phyloP scores from a whole-genome alignment of 768 basidiomycete species.

The Royoungia palumana region DNA sequence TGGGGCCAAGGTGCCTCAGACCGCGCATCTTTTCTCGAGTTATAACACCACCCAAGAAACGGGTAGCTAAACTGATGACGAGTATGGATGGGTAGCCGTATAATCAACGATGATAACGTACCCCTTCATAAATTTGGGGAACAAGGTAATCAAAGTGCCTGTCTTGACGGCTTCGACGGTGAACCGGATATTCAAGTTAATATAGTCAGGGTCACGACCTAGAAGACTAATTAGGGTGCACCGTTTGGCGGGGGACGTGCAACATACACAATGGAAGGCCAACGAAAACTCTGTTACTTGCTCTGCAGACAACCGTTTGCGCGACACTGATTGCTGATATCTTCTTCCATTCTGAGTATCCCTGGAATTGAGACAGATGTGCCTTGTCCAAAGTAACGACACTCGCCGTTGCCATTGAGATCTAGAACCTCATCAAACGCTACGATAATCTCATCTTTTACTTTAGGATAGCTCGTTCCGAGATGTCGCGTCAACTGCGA shows the following conservation, averaged over 20 bases:
- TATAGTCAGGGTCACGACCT: conserved; percentile 30
- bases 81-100: too few species aligned
- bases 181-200: conserved; percentile 12
- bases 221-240: background rate
- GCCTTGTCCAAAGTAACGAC: too few species aligned
- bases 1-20: conserved; percentile 21
- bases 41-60: conserved; percentile 5
- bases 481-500: conserved; percentile 37
- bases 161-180: too few species aligned
- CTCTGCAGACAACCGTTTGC: conserved; percentile 6
- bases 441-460: conserved; percentile 42
- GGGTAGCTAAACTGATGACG: conserved; percentile 11
- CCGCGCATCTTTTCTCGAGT: conserved; percentile 1
- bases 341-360: conserved; percentile 13
- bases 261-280: conserved; percentile 16
- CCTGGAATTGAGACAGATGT: background rate
- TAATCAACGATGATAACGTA: too few species aligned
- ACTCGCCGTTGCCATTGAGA: conserved; percentile 15
- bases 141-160: too few species aligned
- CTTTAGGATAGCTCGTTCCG: conserved; percentile 33
- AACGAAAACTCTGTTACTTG: conserved; percentile 8
- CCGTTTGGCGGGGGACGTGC: background rate
- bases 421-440: conserved; percentile 40
- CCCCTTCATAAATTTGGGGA: too few species aligned
- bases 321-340: background rate